Conservation (phyloP, 2,329 filamentous ascomycete genomes). For the Pseudodiploospora longispora region DNA sequence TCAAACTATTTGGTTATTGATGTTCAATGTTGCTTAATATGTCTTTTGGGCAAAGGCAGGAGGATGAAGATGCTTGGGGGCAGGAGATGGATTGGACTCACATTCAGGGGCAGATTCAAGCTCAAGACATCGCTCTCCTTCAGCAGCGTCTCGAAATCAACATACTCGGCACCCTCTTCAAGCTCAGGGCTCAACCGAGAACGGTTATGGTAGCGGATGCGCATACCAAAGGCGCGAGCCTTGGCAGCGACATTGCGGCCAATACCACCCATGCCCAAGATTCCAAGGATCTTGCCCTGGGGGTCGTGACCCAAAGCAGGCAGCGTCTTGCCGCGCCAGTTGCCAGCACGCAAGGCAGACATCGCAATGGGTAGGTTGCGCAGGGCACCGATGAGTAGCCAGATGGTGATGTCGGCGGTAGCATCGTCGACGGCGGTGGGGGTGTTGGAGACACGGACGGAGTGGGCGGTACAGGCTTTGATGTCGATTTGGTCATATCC, state of each 20-base stretch:
- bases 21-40: not conserved
- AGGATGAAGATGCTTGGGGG: not conserved
- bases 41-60: not conserved
- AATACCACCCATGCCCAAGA: conserved; percentile 82
- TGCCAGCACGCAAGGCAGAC: conserved; percentile 53
- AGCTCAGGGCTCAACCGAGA: conserved; percentile 47
- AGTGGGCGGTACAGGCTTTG: conserved; percentile 57
- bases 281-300: conserved; percentile 68
- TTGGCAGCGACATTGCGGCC: conserved; percentile 70
- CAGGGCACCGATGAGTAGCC: conserved; percentile 71
- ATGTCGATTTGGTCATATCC: conserved; percentile 82
- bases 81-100: conserved; percentile 34
- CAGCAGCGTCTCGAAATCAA: conserved; percentile 66
- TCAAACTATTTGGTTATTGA: not conserved
- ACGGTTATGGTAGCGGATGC: conserved; percentile 67
- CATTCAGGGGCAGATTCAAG: conserved; percentile 74
- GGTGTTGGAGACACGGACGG: conserved; percentile 68
- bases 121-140: conserved; percentile 66
- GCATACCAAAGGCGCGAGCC: conserved; percentile 69
- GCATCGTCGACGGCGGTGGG: conserved; percentile 76
- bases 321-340: conserved; percentile 55
- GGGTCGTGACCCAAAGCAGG: conserved; percentile 66
- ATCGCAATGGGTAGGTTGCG: conserved; percentile 64
- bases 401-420: conserved; percentile 75
- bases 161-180: conserved; percentile 54